Conservation (phyloP, 2,329 filamentous ascomycete genomes). For the Rhynchosporium agropyri region DNA sequence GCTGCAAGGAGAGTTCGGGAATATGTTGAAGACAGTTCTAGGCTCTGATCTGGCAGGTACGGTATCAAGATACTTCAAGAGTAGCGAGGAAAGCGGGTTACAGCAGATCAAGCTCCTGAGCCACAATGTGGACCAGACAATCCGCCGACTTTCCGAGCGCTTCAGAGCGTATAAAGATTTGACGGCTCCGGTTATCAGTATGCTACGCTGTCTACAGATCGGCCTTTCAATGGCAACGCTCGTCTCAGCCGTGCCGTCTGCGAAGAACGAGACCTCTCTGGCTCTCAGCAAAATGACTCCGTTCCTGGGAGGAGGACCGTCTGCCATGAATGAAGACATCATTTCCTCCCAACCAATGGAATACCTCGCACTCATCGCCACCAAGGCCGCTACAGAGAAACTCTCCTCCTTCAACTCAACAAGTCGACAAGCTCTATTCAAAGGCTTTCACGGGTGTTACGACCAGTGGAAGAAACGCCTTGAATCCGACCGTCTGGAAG, state of each 20-base stretch:
- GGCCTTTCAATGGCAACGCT: slow-evolving; percentile 65
- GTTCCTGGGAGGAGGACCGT: slow-evolving; percentile 54
- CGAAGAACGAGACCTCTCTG: slow-evolving; percentile 22
- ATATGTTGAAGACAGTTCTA: slow-evolving; percentile 59
- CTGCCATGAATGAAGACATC: slow-evolving; percentile 23
- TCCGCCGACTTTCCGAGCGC: slow-evolving; percentile 66
- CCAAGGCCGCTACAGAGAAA: slow-evolving; percentile 53
- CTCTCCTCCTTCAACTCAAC: slow-evolving; percentile 46
- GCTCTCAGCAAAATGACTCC: slow-evolving; percentile 53
- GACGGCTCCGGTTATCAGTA: slow-evolving; percentile 73
- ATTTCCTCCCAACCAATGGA: slow-evolving; percentile 45
- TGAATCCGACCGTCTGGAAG: slow-evolving; percentile 73
- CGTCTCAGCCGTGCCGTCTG: slow-evolving; percentile 17
- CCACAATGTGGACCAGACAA: slow-evolving; percentile 67
- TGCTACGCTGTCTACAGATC: slow-evolving; percentile 77
- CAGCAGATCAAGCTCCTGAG: slow-evolving; percentile 48
- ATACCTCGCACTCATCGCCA: slow-evolving; percentile 53
- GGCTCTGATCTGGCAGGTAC: slow-evolving; percentile 28
- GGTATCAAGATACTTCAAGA: slow-evolving; percentile 31
- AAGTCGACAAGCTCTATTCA: slow-evolving; percentile 60
- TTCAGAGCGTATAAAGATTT: slow-evolving; percentile 87
- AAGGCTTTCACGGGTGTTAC: slow-evolving; percentile 73
- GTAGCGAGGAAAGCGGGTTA: slow-evolving; percentile 46
- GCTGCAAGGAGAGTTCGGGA: slow-evolving; percentile 82
- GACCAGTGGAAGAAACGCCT: slow-evolving; percentile 79